Base-by-base conservation (phyloP, 768 basidiomycete species). In the Leucocoprinus sp. region DNA sequence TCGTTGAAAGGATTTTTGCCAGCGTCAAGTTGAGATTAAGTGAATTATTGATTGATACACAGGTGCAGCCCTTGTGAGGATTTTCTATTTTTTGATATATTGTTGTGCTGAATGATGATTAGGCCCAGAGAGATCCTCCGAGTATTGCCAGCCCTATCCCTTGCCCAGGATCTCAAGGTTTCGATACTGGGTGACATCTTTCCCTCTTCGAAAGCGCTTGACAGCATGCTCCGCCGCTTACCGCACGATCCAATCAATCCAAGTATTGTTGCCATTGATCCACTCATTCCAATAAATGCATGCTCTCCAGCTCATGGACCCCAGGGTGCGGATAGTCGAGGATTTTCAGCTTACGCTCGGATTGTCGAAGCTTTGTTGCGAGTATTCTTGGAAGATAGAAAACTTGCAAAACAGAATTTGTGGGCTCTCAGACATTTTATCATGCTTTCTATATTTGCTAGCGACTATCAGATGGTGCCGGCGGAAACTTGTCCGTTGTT, bases 391-490 rank as follows among this genome's bases (percentile, higher is more conserved):
- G 65, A 73, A 5, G 77, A 89, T 52, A 78, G 88, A 28, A 65
- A 74, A n/a, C 51, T 73, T 1, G 78, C 82, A 3, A 75, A 69
- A 40, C 63, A 65, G 12, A 74, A 84, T 42, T 53, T 78, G 0
- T 85, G 84, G 82, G 71, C 76, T 0, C 58, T 97, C 4, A 74
- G 76, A 7, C 85, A 91, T 57, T 65, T 91, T 43, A 61, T 87
- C 7, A 71, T 76, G 0, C 66, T 91, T 18, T 66, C 70, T 1
- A 57, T 80, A 4, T 82, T 82, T 48, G 80, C 80, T 1, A 65
- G 74, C 24, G 88, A 93, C 56, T 65, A 72, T 15, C 60, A 77
- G 19, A 67, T 72, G 21, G 64, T 84, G 1, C 78, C 76, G 3
- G 58, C 42, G n/a, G 53, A 52, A 2, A 37, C 55, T 9, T 77